Base-by-base conservation (phyloP, 2,329 filamentous ascomycete genomes). In the Aspergillus sp. region DNA sequence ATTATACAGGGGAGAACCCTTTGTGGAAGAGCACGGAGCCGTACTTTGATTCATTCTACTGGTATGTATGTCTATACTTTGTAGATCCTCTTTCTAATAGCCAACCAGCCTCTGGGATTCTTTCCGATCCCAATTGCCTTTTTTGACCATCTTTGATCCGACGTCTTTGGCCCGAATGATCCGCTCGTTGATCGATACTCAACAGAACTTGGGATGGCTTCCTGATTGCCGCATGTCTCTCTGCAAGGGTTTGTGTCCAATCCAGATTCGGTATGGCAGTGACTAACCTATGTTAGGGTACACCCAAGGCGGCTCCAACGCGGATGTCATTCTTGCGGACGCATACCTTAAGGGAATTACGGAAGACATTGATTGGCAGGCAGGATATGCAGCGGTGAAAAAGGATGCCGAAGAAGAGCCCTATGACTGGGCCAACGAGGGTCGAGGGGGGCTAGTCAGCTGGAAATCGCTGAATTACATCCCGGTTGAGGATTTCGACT, bases 1-100 rank as follows among this genome's bases (percentile, higher is more conserved):
- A 90, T 65, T 90, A 90, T 62, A 90, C 88, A 0, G 87, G 86
- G 1, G 88, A 91, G 71, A 91, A 91, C 59, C 86, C 87, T 3
- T 70, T 86, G 0, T 91, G 88, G 87, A 68, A 80, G 1, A 87
- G 83, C 54, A 76, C 74, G 0, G 87, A 90, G 71, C 88, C 87
- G 0, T 91, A 90, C 65, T 91, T 87, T 70, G 88, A 90, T 71
- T 89, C 87, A 0, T 90, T 89, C 63, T 92, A 92, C 72, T 91
- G 87, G 81, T 83, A 66, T 65, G 26, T 18, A n/a, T 14, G 6
- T 16, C 1, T n/a, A 6, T 3, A 18, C 1, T 24, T 52, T 6
- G 2, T n/a, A 6, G 4, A 12, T 7, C 4, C 49, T 24, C 36
- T 36, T 22, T 42, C 66, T 71, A 24, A 67, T 55, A 22, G 22